Evolutionary conservation across 257 asterid genomes (phyloP).

Genomic region (Verbena officinalis): DNA sequence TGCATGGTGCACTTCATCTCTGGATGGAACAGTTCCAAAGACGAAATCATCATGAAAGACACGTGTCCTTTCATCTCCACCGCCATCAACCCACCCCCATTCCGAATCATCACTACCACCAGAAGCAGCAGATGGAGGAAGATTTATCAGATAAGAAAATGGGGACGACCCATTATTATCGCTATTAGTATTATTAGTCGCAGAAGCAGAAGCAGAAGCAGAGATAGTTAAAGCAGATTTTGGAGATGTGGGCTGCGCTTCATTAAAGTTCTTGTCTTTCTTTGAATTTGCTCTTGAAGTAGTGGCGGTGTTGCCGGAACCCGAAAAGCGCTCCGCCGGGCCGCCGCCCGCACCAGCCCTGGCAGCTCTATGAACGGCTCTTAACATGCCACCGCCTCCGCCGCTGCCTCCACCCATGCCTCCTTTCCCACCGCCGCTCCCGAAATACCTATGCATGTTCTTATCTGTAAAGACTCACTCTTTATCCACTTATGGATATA

Average conservation of each 20-base stretch:
- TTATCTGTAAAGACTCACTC: slow-evolving; percentile 29
- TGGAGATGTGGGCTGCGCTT: slow-evolving; percentile 23
- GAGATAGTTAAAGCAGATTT: slow-evolving; percentile 35
- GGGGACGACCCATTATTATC: slow-evolving; percentile 21
- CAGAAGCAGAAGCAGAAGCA: slow-evolving; percentile 37
- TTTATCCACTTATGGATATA: neutral
- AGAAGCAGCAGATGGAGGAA: slow-evolving; percentile 34
- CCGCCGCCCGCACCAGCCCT: slow-evolving; percentile 49
- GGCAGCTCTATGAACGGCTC: slow-evolving; percentile 52
- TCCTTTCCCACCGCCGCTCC: slow-evolving; percentile 41
- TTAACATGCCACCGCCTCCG: slow-evolving; percentile 48
- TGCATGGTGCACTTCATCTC: slow-evolving; percentile 65
- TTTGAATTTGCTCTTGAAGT: neutral
- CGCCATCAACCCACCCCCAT: slow-evolving; percentile 55
- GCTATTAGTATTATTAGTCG: neutral
- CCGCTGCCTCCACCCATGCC: slow-evolving; percentile 38
- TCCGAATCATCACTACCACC: slow-evolving; percentile 48
- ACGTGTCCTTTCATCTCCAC: slow-evolving; percentile 34
- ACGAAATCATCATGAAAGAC: slow-evolving; percentile 45
- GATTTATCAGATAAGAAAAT: slow-evolving; percentile 30
- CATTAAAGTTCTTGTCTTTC: neutral
- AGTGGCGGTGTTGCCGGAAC: slow-evolving; percentile 25
- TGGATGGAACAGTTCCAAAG: slow-evolving; percentile 64
- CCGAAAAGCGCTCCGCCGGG: slow-evolving; percentile 45
- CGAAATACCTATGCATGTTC: slow-evolving; percentile 55